Percentiles rank a stretch among this genome's conserved stretches.
phyloP scores from a whole-genome alignment of 139 green algal genomes.

The Coelastrella sp. region DNA sequence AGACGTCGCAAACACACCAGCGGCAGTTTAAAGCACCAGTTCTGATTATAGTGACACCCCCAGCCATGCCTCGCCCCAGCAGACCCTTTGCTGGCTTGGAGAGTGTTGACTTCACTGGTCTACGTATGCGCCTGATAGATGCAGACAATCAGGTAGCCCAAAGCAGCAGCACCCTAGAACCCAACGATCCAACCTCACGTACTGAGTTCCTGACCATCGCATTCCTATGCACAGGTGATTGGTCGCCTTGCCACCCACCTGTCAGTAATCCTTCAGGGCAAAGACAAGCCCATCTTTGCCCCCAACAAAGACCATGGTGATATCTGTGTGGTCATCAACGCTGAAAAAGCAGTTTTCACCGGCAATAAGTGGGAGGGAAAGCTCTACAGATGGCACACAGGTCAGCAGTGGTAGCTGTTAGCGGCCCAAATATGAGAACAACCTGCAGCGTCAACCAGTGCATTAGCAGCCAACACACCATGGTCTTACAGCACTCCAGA shows the following conservation, averaged over 20 bases:
- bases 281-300: slow-evolving; percentile 90
- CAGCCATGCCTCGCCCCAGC: slow-evolving; percentile 13
- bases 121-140: slow-evolving; percentile 83
- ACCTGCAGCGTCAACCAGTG: too few relatives aligned
- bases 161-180: too few relatives aligned
- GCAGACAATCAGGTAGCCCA: slow-evolving; percentile 85
- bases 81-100: slow-evolving; percentile 58
- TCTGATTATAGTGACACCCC: too few relatives aligned
- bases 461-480: too few relatives aligned
- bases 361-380: slow-evolving; percentile 91
- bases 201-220: too few relatives aligned
- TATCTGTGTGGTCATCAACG: slow-evolving; percentile 90
- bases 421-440: too few relatives aligned
- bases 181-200: too few relatives aligned
- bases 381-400: slow-evolving; percentile 91
- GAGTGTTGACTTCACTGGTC: slow-evolving; percentile 69
- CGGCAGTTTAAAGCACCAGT: too few relatives aligned
- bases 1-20: too few relatives aligned
- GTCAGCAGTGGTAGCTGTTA: too few relatives aligned
- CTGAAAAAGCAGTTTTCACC: slow-evolving; percentile 84
- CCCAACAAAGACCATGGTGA: slow-evolving; percentile 83
- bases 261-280: slow-evolving; percentile 81
- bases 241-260: slow-evolving; percentile 83
- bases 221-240: too few relatives aligned
- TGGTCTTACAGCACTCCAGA: too few relatives aligned